phyloP scores from a whole-genome alignment of 2,329 filamentous ascomycete species.

The Diatrype stigma region DNA sequence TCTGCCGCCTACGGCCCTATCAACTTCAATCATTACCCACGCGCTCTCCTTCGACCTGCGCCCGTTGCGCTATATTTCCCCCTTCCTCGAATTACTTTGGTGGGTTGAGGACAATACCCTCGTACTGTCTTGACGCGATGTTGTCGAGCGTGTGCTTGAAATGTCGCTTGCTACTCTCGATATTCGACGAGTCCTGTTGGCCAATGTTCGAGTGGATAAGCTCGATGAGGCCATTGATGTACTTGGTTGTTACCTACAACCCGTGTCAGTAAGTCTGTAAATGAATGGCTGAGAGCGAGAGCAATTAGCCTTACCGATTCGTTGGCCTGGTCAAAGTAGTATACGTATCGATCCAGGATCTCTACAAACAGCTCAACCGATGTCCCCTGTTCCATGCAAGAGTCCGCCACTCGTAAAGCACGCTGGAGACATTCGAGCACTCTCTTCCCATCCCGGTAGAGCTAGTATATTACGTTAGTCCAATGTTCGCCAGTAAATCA shows the following conservation, averaged over 20 bases:
- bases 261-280: conserved; percentile 4
- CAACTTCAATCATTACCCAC: background rate
- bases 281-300: background rate
- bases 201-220: conserved; percentile 95
- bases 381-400: conserved; percentile 97
- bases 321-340: conserved; percentile 99
- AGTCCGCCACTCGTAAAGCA: conserved; percentile 91
- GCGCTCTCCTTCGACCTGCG: background rate
- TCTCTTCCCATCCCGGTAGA: conserved; percentile 95
- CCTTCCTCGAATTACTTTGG: conserved; percentile 30
- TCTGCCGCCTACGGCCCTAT: background rate
- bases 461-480: conserved; percentile 41
- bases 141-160: conserved; percentile 95
- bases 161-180: conserved; percentile 88
- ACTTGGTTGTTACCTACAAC: conserved; percentile 79
- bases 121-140: conserved; percentile 86
- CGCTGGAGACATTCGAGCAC: conserved; percentile 95
- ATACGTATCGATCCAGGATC: conserved; percentile 96
- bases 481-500: background rate
- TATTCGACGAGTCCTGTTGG: conserved; percentile 71
- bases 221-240: conserved; percentile 95
- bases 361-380: conserved; percentile 98
- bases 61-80: no score
- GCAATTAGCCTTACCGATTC: conserved; percentile 65
- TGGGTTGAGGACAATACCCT: conserved; percentile 75